Base-by-base conservation (phyloP, 2,329 filamentous ascomycete genomes). In the Metarhizium sp. region DNA sequence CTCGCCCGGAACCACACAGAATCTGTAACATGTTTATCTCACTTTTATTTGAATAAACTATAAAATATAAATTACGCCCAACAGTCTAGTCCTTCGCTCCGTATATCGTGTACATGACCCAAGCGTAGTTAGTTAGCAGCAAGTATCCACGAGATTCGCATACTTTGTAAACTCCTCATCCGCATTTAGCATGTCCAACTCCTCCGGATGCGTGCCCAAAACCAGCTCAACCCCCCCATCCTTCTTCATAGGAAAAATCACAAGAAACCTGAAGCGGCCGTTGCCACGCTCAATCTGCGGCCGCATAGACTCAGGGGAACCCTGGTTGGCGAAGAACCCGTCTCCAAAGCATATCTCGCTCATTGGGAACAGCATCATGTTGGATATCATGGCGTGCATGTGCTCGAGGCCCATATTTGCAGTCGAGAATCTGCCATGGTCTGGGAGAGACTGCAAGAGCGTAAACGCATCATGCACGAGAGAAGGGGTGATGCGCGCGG, bases 381-480 rank as follows among this genome's bases (percentile, higher is more conserved):
- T 68, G 6, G 64, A 63, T 8, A 69, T 62, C 59, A 68, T 62
- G 45, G 63, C 55, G 51, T 67, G 53, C 61, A 65, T 63, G 40
- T 63, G 61, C 20, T 65, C 60, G 0, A 66, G 61, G 3, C 61
- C 60, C 62, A 64, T 65, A 55, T 61, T 62, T 6, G 66, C 63
- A 2, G 59, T 61, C 11, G 59, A 58, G 42, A 62, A 58, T 43
- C 58, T 58, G 34, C 58, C 63, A 50, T 66, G 60, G 49, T 67
- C 66, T 0, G 62, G 55, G 2, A 69, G 52, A 2, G 61, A 61
- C 50, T 64, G 60, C 54, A 66, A 54, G 2, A 68, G 52, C 2
- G 60, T 64, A 46, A 65, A 65, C 20, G 63, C 63, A 38, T 69
- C 67, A 38, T 67, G 64, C 10, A 67, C 59, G 1, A 69, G 55